Evolutionary conservation across 1,284 basidiomycete genomes (phyloP).

Genomic region (Earliella scabrosa): DNA sequence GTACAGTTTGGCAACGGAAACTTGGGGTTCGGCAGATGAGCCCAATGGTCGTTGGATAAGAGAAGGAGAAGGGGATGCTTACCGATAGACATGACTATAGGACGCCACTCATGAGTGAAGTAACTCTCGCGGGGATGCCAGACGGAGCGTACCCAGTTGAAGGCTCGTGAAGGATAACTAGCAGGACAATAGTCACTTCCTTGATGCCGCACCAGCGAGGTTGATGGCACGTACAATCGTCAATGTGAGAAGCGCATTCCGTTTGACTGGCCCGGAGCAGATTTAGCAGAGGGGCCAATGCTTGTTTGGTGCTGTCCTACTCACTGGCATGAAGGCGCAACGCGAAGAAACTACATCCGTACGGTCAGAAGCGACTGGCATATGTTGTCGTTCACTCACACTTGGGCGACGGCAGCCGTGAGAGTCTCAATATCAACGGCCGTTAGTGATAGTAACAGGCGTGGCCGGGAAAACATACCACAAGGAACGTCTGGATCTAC

Average conservation of each 20-base stretch:
- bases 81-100: neutral
- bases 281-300: neutral
- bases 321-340: constrained; percentile 13
- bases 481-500: constrained; percentile 13
- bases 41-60: neutral
- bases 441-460: neutral
- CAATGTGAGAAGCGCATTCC: neutral
- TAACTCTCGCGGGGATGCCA: too few relatives aligned
- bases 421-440: neutral
- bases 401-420: constrained; percentile 12
- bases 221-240: neutral
- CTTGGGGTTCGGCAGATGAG: neutral
- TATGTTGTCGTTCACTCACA: neutral
- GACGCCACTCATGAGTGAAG: neutral
- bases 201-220: too few relatives aligned
- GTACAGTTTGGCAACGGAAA: neutral
- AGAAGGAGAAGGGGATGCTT: neutral
- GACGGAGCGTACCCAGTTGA: constrained; percentile 12
- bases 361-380: neutral
- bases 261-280: constrained; percentile 8
- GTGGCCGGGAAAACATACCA: constrained; percentile 12
- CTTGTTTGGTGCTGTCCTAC: neutral
- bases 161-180: constrained; percentile 5
- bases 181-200: neutral
- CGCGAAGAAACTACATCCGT: constrained; percentile 8